Percentiles rank a stretch among this genome's conserved stretches.
Conservation (phyloP, 192 early-diverging fungal species). For the Fimicolochytrium jonesii region DNA sequence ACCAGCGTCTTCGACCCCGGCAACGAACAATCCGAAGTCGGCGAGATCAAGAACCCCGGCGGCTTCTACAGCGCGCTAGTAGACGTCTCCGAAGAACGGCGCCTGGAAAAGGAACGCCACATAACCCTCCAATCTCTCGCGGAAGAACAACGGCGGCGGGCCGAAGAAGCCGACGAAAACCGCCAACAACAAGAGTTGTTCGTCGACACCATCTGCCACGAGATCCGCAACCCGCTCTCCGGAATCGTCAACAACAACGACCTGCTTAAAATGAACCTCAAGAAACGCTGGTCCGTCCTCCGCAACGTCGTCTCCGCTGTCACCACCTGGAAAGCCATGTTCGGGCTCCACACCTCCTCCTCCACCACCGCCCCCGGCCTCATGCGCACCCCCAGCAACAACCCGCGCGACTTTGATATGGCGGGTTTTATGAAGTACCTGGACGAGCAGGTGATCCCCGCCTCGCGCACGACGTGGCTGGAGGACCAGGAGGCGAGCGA, state of each 20-base stretch:
- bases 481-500: constrained; percentile 15
- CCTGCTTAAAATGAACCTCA: not conserved
- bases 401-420: too few species aligned
- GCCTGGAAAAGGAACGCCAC: constrained; percentile 1
- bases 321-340: too few species aligned
- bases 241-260: constrained; percentile 23
- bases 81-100: not conserved
- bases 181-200: constrained; percentile 27
- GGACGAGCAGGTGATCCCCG: too few species aligned
- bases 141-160: constrained; percentile 1
- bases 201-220: constrained; percentile 34
- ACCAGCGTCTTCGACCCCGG: not conserved
- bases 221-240: constrained; percentile 36
- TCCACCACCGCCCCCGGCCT: too few species aligned
- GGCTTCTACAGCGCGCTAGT: not conserved
- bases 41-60: not conserved
- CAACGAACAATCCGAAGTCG: not conserved
- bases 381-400: too few species aligned
- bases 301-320: too few species aligned
- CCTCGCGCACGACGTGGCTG: not conserved
- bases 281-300: too few species aligned
- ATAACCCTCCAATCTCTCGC: not conserved
- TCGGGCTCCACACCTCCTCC: too few species aligned
- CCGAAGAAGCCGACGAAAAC: constrained; percentile 32
- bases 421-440: too few species aligned